Evolutionary conservation across 192 early-diverging fungal genomes (phyloP).

Genomic region (Rhizophlyctis rosea): DNA sequence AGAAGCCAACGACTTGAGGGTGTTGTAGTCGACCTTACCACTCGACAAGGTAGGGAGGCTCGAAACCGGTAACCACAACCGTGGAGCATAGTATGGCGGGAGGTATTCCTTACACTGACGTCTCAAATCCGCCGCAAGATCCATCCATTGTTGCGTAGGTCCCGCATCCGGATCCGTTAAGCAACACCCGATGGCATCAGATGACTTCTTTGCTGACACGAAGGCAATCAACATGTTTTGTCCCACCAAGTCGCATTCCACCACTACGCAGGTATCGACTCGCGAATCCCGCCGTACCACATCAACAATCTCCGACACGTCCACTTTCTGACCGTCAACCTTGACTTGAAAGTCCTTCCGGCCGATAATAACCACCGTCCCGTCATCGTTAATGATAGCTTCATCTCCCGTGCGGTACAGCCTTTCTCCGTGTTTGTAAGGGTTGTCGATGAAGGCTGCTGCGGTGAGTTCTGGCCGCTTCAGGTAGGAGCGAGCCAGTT

Average conservation of each 20-base stretch:
- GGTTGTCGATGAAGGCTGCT: conserved; percentile 22
- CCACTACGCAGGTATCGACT: too few species aligned
- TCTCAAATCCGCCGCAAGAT: background rate
- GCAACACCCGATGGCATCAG: background rate
- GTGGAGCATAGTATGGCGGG: background rate
- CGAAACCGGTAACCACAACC: background rate
- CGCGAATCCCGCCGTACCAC: too few species aligned
- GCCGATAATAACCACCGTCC: background rate
- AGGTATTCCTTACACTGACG: background rate
- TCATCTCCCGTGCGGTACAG: conserved; percentile 29
- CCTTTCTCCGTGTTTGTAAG: conserved; percentile 1
- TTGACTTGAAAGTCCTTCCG: background rate
- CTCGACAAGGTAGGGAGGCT: background rate
- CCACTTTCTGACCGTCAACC: background rate
- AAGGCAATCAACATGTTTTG: conserved; percentile 6
- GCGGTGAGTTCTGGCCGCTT: conserved; percentile 42
- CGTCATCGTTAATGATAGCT: background rate
- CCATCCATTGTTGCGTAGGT: background rate
- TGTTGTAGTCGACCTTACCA: conserved; percentile 1
- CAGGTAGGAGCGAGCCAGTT: conserved; percentile 39
- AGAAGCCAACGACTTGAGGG: background rate
- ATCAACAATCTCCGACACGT: background rate
- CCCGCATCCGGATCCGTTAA: too few species aligned
- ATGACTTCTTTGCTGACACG: background rate
- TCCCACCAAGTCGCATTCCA: background rate